Base-by-base conservation (phyloP, 2,329 filamentous ascomycete species). In the Penicillium capsulatum region DNA sequence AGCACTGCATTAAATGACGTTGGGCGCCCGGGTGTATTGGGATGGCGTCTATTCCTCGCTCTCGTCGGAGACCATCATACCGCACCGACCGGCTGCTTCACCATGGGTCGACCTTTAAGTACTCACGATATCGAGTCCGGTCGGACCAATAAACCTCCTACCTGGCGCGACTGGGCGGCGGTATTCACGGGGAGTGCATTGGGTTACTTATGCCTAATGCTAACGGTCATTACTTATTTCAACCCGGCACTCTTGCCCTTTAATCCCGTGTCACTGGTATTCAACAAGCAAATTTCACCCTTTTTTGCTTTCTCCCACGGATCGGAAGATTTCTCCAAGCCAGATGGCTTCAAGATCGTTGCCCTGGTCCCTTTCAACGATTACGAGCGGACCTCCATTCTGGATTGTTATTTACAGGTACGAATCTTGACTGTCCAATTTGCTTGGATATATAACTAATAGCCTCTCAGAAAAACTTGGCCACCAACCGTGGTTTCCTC, bases 401-500 rank as follows among this genome's bases (percentile, higher is more conserved):
- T 71, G 28, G 59, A 70, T 29, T 70, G 67, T 46, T 70, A 70
- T 43, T 43, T 70, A 14, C 58, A 64, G 56, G 63, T 63, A 19
- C 16, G 3, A 3, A 7, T 24, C 16, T 15, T 16, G 29, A 15
- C 29, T 11, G 29, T 6, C 7, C 29, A 13, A 31, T 6, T 6
- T n/a, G n/a, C n/a, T n/a, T n/a, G n/a, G n/a, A n/a, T n/a, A n/a
- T n/a, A n/a, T n/a, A n/a, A n/a, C n/a, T n/a, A n/a, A n/a, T n/a
- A n/a, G n/a, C n/a, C n/a, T n/a, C n/a, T 5, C 31, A 64, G 59
- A 58, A 58, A 47, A 71, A 71, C 32, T 49, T 71, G 7, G 60
- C 55, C 11, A 43, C 50, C 4, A 66, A 69, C 42, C 59, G 61
- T 37, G 68, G 68, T 4, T 60, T 67, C 24, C 55, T 71, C 7